A percentile compares a stretch with the other conserved stretches of the same genome.
These are phyloP conservation scores for Fusarium sp. DNA, from an alignment of 2,329 filamentous ascomycete genomes.

Conservation along the genomic window DNA sequence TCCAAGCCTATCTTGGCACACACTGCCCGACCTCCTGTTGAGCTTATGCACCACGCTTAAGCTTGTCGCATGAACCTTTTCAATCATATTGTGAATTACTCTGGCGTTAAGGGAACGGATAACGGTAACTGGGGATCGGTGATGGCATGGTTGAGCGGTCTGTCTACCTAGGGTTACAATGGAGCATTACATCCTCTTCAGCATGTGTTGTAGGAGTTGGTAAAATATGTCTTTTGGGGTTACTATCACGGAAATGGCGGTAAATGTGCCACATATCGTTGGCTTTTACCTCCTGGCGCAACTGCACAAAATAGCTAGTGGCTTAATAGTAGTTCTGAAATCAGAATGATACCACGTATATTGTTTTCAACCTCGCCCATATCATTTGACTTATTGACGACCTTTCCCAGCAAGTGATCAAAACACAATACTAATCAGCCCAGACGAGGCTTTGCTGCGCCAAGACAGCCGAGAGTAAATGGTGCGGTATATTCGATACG, in stretches of 20 bases:
- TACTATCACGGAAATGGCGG: constrained; percentile 1
- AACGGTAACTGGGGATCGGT: constrained; percentile 3
- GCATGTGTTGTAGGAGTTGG: constrained; percentile 34
- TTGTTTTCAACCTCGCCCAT: not conserved
- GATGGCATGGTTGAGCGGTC: constrained; percentile 12
- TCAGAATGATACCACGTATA: not conserved
- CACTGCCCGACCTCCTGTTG: constrained; percentile 69
- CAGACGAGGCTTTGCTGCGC: constrained; percentile 31
- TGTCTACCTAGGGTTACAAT: constrained; percentile 10
- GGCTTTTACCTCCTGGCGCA: constrained; percentile 18
- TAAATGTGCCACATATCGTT: constrained; percentile 1
- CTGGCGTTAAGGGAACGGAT: constrained; percentile 33
- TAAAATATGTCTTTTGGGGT: constrained; percentile 24
- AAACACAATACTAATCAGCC: constrained; percentile 1
- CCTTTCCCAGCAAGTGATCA: not conserved
- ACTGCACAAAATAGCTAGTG: constrained; percentile 21
- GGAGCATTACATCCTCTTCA: constrained; percentile 29
- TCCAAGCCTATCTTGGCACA: constrained; percentile 63
- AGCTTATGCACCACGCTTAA: constrained; percentile 63
- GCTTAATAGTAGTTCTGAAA: constrained; percentile 14
- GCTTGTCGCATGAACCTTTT: not conserved
- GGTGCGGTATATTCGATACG: constrained; percentile 26
- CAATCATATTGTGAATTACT: constrained; percentile 8
- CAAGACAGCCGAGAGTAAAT: constrained; percentile 30
- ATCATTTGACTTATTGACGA: not conserved